Evolutionary conservation across 2,329 filamentous ascomycete genomes (phyloP).

Genomic region (Penicillium verrucosum): DNA sequence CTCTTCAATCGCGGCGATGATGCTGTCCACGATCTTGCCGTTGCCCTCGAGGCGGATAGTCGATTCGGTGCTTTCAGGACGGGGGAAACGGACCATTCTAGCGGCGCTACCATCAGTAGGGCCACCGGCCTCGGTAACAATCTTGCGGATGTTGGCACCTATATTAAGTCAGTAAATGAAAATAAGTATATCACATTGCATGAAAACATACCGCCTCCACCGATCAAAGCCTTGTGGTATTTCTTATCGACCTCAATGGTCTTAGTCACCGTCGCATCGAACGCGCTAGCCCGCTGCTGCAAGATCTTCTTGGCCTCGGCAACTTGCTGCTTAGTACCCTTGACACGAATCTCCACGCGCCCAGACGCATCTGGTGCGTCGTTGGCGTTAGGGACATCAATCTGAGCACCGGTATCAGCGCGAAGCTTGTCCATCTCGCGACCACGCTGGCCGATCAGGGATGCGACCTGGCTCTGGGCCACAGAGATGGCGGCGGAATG

Average conservation of each 20-base stretch:
- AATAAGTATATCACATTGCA: not conserved
- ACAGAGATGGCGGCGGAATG: conserved; percentile 76
- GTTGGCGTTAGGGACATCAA: conserved; percentile 81
- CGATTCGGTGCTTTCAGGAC: conserved; percentile 76
- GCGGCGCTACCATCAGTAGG: conserved; percentile 82
- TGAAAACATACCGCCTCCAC: conserved; percentile 68
- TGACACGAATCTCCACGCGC: conserved; percentile 82
- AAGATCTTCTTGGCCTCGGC: conserved; percentile 87
- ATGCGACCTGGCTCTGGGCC: conserved; percentile 88
- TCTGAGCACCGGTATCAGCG: conserved; percentile 77
- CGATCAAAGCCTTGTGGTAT: conserved; percentile 82
- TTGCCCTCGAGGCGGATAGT: conserved; percentile 86
- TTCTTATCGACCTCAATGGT: conserved; percentile 91
- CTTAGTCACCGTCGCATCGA: conserved; percentile 83
- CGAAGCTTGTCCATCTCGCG: conserved; percentile 88
- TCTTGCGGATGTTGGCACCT: conserved; percentile 81
- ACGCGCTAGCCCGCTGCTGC: conserved; percentile 78
- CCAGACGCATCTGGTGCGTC: conserved; percentile 64
- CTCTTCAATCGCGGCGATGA: conserved; percentile 74
- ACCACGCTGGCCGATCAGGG: conserved; percentile 85
- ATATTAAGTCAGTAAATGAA: conserved; percentile 39
- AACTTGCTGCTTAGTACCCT: conserved; percentile 88
- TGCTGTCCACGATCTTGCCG: conserved; percentile 80
- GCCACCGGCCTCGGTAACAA: conserved; percentile 83
- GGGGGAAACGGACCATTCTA: conserved; percentile 91